Evolutionary conservation across 371 early-diverging fungal genomes (phyloP).

Genomic region (Umbelopsis sp.): DNA sequence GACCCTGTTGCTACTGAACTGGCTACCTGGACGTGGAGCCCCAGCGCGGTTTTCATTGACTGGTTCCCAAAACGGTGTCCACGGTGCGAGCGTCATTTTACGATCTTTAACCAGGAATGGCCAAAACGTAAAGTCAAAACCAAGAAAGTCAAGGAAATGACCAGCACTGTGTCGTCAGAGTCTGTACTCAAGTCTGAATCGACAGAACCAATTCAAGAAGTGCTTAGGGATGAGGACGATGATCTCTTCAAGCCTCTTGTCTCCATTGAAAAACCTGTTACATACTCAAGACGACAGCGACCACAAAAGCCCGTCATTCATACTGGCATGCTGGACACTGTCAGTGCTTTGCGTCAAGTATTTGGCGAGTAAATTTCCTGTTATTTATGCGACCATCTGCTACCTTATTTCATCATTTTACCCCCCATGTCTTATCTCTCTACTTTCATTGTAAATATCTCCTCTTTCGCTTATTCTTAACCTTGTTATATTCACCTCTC

Average conservation of each 20-base stretch:
- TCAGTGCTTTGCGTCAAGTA: constrained; percentile 12
- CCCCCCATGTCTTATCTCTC: not conserved
- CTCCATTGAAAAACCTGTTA: not conserved
- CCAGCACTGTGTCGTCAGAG: not conserved
- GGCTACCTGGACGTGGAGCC: constrained; percentile 57
- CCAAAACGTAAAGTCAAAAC: constrained; percentile 35
- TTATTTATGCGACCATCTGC: too few species aligned
- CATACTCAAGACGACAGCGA: not conserved
- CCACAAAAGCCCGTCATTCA: constrained; percentile 11
- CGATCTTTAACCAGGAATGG: constrained; percentile 50
- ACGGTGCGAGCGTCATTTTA: constrained; percentile 49
- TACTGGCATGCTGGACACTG: constrained; percentile 17
- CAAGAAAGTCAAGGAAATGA: not conserved
- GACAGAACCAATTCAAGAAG: not conserved
- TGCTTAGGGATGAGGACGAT: not conserved
- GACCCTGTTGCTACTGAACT: constrained; percentile 40
- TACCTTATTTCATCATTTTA: not conserved
- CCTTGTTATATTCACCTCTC: too few species aligned
- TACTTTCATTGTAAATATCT: not conserved
- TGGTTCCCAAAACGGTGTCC: constrained; percentile 51
- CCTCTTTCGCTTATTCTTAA: not conserved
- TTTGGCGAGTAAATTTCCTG: not conserved
- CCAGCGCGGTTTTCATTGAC: constrained; percentile 46
- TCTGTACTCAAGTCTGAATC: not conserved
- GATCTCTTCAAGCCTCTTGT: not conserved